These are phyloP conservation scores for Kurtzmaniella natalensis DNA, from an alignment of 1,139 yeast species.

Conservation along the genomic window DNA sequence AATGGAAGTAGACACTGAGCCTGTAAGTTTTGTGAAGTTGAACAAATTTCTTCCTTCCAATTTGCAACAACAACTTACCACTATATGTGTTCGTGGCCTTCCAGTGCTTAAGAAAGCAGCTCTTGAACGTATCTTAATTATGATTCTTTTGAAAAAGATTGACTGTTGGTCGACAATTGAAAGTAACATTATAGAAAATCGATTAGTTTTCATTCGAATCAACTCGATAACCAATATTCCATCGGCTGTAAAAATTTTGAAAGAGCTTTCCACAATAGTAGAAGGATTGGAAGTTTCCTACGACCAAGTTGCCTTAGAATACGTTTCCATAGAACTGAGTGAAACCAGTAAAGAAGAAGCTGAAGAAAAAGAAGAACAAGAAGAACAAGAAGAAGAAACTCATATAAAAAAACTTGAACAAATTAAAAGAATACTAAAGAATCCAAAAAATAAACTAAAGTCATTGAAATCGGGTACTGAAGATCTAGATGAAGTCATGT, in stretches of 20 bases:
- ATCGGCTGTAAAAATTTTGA: slow-evolving; percentile 12
- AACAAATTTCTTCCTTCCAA: slow-evolving; percentile 25
- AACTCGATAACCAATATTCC: slow-evolving; percentile 12
- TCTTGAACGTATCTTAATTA: slow-evolving; percentile 26
- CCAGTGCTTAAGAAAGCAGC: slow-evolving; percentile 25
- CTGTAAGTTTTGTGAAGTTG: slow-evolving; percentile 17
- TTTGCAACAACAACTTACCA: slow-evolving; percentile 34
- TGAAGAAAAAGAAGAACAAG: slow-evolving; percentile 3
- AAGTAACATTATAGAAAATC: slow-evolving; percentile 23
- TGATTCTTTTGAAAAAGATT: slow-evolving; percentile 2
- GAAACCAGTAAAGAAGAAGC: slow-evolving; percentile 12
- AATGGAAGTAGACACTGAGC: slow-evolving; percentile 4
- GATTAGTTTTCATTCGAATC: slow-evolving; percentile 26
- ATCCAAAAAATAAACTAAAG: slow-evolving; percentile 18
- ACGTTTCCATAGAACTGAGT: slow-evolving; percentile 5
- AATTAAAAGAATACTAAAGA: slow-evolving; percentile 15
- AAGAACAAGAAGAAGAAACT: not conserved
- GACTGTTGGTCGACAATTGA: slow-evolving; percentile 27
- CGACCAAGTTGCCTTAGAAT: slow-evolving; percentile 11
- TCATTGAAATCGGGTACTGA: slow-evolving; percentile 23
- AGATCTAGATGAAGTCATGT: slow-evolving; percentile 32
- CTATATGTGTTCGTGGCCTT: slow-evolving; percentile 30
- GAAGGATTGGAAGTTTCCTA: slow-evolving; percentile 8
- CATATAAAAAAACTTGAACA: not conserved
- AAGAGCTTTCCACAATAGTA: not conserved